Percentiles rank a stretch among this genome's conserved stretches.
phyloP scores from a whole-genome alignment of 2,329 filamentous ascomycete genomes.

The Microsporum canis region DNA sequence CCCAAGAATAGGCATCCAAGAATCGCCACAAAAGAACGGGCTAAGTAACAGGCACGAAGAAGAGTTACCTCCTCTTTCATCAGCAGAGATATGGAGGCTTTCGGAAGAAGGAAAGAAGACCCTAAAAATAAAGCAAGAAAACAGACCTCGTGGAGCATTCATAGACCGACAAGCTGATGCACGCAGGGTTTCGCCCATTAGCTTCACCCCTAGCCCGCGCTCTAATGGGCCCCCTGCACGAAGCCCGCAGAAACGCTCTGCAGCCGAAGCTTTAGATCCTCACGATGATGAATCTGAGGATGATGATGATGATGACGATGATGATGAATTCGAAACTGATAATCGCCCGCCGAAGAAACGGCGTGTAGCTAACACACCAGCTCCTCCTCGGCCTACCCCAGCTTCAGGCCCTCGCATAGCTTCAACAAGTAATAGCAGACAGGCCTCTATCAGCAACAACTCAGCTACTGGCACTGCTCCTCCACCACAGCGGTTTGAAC shows the following conservation, averaged over 20 bases:
- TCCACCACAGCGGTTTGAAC: not conserved
- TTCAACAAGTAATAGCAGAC: not conserved
- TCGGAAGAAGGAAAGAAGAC: not conserved
- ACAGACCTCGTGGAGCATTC: slow-evolving; percentile 16
- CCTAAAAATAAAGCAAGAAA: not conserved
- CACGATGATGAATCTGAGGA: not conserved
- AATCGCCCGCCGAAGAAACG: not conserved
- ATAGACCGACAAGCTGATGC: slow-evolving; percentile 29
- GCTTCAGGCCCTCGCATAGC: no score
- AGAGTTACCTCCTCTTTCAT: not conserved
- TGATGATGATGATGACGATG: slow-evolving; percentile 11
- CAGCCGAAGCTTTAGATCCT: slow-evolving; percentile 9
- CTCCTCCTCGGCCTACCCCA: not conserved
- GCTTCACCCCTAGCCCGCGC: slow-evolving; percentile 1
- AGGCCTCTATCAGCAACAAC: not conserved
- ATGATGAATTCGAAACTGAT: slow-evolving; percentile 29
- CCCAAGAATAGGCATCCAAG: not conserved
- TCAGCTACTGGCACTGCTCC: not conserved
- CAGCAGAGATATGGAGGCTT: not conserved
- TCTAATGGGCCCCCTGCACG: not conserved
- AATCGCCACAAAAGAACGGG: not conserved
- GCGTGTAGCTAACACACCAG: not conserved
- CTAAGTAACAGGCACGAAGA: not conserved
- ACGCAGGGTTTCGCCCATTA: slow-evolving; percentile 26
- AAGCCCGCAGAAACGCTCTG: slow-evolving; percentile 6